Conservation (phyloP, 2,329 filamentous ascomycete species). For the Elsinoe fawcettii region DNA sequence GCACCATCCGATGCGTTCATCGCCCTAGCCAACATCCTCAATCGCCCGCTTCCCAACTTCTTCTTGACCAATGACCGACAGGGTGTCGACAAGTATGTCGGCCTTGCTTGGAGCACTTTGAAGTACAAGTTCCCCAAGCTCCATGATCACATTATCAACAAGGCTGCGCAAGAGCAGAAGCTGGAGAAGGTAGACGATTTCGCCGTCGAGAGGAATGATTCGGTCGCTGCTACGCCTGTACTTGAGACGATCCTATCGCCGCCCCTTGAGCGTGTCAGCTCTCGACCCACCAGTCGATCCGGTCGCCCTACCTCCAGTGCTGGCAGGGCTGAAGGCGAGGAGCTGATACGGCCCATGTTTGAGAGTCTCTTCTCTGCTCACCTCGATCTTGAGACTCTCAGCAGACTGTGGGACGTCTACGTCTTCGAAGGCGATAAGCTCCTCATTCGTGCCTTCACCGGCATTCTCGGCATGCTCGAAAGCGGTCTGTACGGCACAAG, state of each 20-base stretch:
- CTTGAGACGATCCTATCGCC: not conserved
- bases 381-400: constrained; percentile 48
- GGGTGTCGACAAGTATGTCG: constrained; percentile 62
- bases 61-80: constrained; percentile 64
- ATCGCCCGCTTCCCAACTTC: constrained; percentile 64
- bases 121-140: constrained; percentile 56
- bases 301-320: not conserved
- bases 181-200: constrained; percentile 13
- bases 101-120: constrained; percentile 60
- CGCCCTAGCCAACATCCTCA: constrained; percentile 67
- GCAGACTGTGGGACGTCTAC: constrained; percentile 72
- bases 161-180: constrained; percentile 27
- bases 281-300: not conserved
- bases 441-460: constrained; percentile 63
- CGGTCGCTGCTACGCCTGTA: not conserved
- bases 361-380: constrained; percentile 56
- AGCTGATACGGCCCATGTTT: constrained; percentile 44
- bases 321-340: not conserved
- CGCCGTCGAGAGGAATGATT: not conserved
- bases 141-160: constrained; percentile 50
- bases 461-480: constrained; percentile 50
- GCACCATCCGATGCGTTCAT: constrained; percentile 59
- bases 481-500: constrained; percentile 40
- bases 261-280: constrained; percentile 18
- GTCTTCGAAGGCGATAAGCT: constrained; percentile 72